phyloP scores from a whole-genome alignment of 306 rosid species.

The Cucumis melo region DNA sequence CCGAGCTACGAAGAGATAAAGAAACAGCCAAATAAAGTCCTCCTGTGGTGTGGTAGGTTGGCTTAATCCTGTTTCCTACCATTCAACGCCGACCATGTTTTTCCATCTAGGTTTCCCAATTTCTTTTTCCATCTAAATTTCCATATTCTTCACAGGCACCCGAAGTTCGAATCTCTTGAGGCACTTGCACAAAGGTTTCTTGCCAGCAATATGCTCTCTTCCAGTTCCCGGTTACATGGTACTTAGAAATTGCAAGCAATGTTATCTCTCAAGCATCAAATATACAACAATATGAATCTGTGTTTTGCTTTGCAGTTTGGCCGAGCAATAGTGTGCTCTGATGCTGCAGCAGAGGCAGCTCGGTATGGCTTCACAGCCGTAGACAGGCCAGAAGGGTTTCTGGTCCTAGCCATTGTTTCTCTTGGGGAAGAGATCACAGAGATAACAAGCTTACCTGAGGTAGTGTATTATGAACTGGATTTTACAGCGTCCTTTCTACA shows the following conservation, averaged over 20 bases:
- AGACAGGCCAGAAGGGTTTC: slow-evolving; percentile 78
- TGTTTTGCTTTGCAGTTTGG: slow-evolving; percentile 41
- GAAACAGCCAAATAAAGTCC: slow-evolving; percentile 64
- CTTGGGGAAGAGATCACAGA: slow-evolving; percentile 40
- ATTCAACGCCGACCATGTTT: background rate
- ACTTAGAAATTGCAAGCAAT: background rate
- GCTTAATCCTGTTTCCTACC: background rate
- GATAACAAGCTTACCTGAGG: slow-evolving; percentile 40
- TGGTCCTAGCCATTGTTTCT: slow-evolving; percentile 76
- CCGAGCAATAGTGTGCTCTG: slow-evolving; percentile 54
- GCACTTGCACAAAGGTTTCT: slow-evolving; percentile 73
- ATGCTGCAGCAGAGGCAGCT: slow-evolving; percentile 79
- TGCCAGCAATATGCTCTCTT: slow-evolving; percentile 59
- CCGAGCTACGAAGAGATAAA: slow-evolving; percentile 54
- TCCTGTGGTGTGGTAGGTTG: slow-evolving; percentile 77
- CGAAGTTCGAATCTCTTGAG: slow-evolving; percentile 66
- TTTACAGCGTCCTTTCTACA: background rate
- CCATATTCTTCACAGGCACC: slow-evolving; percentile 27
- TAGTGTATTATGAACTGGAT: background rate
- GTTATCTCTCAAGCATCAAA: background rate
- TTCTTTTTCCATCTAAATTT: background rate
- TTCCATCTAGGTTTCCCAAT: background rate
- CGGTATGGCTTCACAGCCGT: slow-evolving; percentile 66
- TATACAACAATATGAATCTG: background rate
- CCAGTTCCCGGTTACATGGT: slow-evolving; percentile 81